Evolutionary conservation across 1,284 basidiomycete genomes (phyloP), one percentile per base, ranked within the genome.

Genomic region (Papiliotrema fonsecae): DNA sequence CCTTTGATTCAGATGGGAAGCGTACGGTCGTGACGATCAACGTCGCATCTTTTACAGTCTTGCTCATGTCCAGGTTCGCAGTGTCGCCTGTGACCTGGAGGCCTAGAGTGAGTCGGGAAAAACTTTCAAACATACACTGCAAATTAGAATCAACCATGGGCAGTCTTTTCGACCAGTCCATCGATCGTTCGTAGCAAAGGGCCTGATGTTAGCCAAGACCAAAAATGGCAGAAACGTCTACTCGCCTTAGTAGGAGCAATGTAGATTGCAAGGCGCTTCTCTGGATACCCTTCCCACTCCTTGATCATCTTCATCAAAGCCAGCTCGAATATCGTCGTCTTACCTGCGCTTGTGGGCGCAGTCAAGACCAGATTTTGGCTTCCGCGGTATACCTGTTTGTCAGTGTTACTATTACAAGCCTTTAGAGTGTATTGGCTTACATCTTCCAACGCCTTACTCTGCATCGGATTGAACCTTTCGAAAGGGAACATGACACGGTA

Each of bases 81-180:
- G 88, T 90, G 63, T 97, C 93, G 2, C 93, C 94, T 0, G 94
- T 98, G 42, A 97, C 74, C 72, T 97, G 91, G 41, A 83, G 85
- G 57, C 88, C 90, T 87, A 64, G 16, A 2, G 44, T 62, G 22
- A 55, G 42, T 28, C n/a, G 40, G 19, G 2, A 1, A 24, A 36
- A 11, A 3, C 16, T 10, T 26, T 41, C 9, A 28, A 6, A 19
- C 13, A n/a, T n/a, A n/a, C n/a, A n/a, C n/a, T n/a, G n/a, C n/a
- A n/a, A n/a, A n/a, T 26, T 26, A 7, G 38, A 24, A 21, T 21
- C 18, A 11, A 53, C 35, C 2, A 16, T 30, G 7, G 25, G 18
- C 24, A 96, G 88, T 64, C 94, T 91, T 2, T 74, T 63, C 1
- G 78, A 76, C 94, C 94, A 98, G 62, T 97, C 93, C 41, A 78